Conservation (phyloP, 179 eudicot genomes). For the Heliamphora pulchella region DNA sequence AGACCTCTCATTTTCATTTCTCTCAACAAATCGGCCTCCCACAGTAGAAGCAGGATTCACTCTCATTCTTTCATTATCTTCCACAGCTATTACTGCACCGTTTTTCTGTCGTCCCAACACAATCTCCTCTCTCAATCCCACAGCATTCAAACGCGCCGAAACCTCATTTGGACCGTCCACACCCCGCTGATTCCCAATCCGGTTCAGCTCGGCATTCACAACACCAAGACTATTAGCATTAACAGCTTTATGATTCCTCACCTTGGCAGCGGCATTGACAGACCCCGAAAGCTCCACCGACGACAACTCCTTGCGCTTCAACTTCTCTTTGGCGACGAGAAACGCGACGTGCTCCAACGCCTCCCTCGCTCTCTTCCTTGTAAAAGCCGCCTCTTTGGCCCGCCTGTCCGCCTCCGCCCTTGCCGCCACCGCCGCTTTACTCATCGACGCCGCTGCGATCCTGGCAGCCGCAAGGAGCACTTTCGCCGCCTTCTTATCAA, state of each 20-base stretch:
- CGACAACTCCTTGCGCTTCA: conserved; percentile 21
- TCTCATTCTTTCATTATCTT: conserved; percentile 23
- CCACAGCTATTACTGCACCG: conserved; percentile 19
- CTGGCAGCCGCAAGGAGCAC: conserved; percentile 46
- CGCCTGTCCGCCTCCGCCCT: conserved; percentile 55
- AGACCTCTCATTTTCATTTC: conserved; percentile 11
- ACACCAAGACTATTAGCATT: not conserved
- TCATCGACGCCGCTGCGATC: conserved; percentile 53
- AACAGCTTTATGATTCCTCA: conserved; percentile 14
- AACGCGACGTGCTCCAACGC: conserved; percentile 51
- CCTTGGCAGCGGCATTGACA: conserved; percentile 7
- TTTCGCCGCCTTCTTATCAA: conserved; percentile 45
- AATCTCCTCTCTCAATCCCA: conserved; percentile 31
- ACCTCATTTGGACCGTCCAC: conserved; percentile 33
- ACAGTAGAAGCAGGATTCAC: not conserved
- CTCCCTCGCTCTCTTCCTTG: conserved; percentile 70
- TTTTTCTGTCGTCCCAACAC: conserved; percentile 9
- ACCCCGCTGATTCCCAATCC: conserved; percentile 13
- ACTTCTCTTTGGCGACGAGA: conserved; percentile 30
- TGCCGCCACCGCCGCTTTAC: conserved; percentile 39
- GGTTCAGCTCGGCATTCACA: conserved; percentile 13
- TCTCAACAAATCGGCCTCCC: conserved; percentile 10
- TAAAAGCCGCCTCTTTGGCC: conserved; percentile 55
- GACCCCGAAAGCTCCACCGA: not conserved
- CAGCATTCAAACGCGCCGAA: conserved; percentile 30